Percentiles rank a stretch among this genome's conserved stretches.
phyloP scores from a whole-genome alignment of 176 grass and related monocot genomes.

The Dendrocalamus sinicus region DNA sequence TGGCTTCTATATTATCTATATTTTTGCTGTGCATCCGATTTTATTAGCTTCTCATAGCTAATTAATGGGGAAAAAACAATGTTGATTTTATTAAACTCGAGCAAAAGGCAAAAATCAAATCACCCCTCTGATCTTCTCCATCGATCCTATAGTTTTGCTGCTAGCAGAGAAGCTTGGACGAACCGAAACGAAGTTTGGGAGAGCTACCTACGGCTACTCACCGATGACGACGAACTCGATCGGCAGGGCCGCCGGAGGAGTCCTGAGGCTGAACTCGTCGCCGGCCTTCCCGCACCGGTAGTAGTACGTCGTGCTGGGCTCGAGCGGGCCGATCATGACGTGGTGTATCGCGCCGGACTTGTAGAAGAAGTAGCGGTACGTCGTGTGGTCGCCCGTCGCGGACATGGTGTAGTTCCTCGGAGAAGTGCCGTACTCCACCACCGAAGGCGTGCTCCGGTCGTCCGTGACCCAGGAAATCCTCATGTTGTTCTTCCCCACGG shows the following conservation, averaged over 20 bases:
- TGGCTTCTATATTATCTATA: too few relatives aligned
- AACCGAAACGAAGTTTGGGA: too few relatives aligned
- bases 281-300: slow-evolving; percentile 67
- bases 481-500: slow-evolving; percentile 46
- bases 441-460: slow-evolving; percentile 39
- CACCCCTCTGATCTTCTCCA: too few relatives aligned
- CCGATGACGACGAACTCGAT: slow-evolving; percentile 66
- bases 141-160: too few relatives aligned
- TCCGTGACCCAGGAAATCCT: slow-evolving; percentile 69
- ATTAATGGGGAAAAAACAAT: too few relatives aligned
- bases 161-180: too few relatives aligned
- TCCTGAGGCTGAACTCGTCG: slow-evolving; percentile 71
- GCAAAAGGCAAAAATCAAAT: too few relatives aligned
- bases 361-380: slow-evolving; percentile 72
- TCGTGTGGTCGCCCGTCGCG: slow-evolving; percentile 43
- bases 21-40: too few relatives aligned
- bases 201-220: neutral
- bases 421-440: slow-evolving; percentile 62
- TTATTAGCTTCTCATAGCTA: too few relatives aligned
- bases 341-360: slow-evolving; percentile 78
- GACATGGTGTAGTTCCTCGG: slow-evolving; percentile 35
- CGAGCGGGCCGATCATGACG: slow-evolving; percentile 64
- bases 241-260: slow-evolving; percentile 64
- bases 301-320: slow-evolving; percentile 66
- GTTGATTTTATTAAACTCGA: too few relatives aligned